Percentiles rank a stretch among this genome's conserved stretches.
phyloP scores from a whole-genome alignment of 2,329 filamentous ascomycete species.

The Diaporthe nobilis region DNA sequence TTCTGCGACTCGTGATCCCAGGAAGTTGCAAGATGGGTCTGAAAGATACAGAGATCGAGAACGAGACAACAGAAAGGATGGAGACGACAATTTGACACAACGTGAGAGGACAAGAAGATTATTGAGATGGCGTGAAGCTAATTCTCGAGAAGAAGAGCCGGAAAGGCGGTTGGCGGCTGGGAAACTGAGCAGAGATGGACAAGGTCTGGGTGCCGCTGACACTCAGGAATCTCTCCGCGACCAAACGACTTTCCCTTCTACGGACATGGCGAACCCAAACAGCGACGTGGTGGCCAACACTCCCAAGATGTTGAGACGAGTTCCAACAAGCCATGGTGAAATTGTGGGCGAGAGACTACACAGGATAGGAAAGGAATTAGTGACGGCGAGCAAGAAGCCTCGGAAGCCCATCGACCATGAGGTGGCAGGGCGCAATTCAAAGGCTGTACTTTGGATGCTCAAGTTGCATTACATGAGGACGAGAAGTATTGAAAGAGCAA shows the following conservation, averaged over 20 bases:
- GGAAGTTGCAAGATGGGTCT: no score
- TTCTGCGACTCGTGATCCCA: no score
- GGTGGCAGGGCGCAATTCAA: not conserved
- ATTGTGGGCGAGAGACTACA: no score
- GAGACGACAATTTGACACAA: no score
- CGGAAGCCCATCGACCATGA: not conserved
- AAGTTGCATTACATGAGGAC: slow-evolving; percentile 32
- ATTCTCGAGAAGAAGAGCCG: not conserved
- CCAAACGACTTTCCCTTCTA: not conserved
- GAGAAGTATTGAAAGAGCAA: not conserved
- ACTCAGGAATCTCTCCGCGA: no score
- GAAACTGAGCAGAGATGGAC: not conserved
- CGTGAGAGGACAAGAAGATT: no score
- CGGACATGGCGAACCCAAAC: not conserved
- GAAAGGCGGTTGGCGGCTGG: accelerated
- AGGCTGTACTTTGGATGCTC: not conserved
- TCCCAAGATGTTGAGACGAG: not conserved
- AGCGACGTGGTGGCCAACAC: not conserved
- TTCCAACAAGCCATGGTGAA: not conserved
- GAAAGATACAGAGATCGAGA: no score
- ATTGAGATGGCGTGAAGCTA: no score
- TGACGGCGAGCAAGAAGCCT: not conserved
- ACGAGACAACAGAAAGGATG: no score
- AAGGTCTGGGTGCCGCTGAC: no score
- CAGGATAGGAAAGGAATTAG: no score